A percentile compares a stretch with the other conserved stretches of the same genome.
Conservation (phyloP, 202 grass and related monocot species). For the Setaria italica region DNA sequence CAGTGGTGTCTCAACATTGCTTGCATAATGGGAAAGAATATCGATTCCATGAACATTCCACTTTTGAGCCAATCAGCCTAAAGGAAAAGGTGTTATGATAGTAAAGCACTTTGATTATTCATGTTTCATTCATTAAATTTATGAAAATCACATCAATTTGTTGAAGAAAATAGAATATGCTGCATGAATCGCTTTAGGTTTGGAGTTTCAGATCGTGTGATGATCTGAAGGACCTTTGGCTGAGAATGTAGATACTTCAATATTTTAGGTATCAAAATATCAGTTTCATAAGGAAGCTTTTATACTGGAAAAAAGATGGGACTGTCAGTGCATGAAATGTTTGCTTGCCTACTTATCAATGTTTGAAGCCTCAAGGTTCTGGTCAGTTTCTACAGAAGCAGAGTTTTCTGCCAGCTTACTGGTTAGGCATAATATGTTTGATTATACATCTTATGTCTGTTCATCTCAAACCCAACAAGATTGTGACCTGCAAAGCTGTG, state of each 20-base stretch:
- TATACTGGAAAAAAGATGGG: not conserved
- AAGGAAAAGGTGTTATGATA: not conserved
- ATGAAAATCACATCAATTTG: not conserved
- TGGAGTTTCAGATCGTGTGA: not conserved
- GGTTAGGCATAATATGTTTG: not conserved
- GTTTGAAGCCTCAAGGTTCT: slow-evolving; percentile 5
- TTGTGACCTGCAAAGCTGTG: not conserved
- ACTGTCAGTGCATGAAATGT: not conserved
- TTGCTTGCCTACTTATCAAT: not conserved
- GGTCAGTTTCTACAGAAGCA: slow-evolving; percentile 9
- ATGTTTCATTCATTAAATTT: not conserved
- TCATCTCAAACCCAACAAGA: not conserved
- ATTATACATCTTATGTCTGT: slow-evolving; percentile 6
- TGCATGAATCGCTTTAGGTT: slow-evolving; percentile 4
- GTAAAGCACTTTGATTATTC: slow-evolving; percentile 1
- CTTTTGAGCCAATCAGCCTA: not conserved
- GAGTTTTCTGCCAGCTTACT: not conserved
- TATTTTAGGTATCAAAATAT: not conserved
- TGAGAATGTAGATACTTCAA: not conserved
- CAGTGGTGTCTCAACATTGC: not conserved
- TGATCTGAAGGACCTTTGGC: not conserved
- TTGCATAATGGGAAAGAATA: not conserved
- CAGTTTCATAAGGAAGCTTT: not conserved
- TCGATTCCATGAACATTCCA: not conserved
- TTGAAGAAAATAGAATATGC: not conserved